Evolutionary conservation across 2,329 filamentous ascomycete species (phyloP).

Genomic region (Periconia sp.): DNA sequence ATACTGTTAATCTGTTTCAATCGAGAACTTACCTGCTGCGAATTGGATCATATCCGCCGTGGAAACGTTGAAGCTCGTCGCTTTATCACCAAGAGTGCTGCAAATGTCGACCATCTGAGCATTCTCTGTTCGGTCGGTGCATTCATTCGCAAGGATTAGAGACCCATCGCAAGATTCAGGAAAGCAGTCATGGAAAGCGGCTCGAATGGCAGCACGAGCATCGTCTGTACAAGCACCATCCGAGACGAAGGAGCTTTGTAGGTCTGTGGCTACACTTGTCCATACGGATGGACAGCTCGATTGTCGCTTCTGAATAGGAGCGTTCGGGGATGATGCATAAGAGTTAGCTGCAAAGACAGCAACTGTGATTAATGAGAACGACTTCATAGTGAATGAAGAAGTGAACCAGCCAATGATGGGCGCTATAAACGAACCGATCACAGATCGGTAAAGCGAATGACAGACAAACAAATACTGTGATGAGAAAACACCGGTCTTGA

Average conservation of each 20-base stretch:
- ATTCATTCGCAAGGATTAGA: conserved; percentile 11
- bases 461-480: too few relatives aligned
- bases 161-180: conserved; percentile 13
- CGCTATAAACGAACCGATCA: too few relatives aligned
- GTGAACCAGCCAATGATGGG: too few relatives aligned
- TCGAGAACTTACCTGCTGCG: conserved; percentile 10
- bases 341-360: neutral
- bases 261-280: conserved; percentile 3
- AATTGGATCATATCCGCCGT: conserved; percentile 20
- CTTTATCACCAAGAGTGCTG: conserved; percentile 40
- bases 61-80: conserved; percentile 36
- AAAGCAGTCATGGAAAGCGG: conserved; percentile 16
- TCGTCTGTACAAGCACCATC: conserved; percentile 6
- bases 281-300: conserved; percentile 10
- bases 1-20: too few relatives aligned
- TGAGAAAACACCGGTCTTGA: too few relatives aligned
- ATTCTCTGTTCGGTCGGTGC: conserved; percentile 38
- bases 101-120: conserved; percentile 49
- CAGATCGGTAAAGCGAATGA: too few relatives aligned
- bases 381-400: too few relatives aligned
- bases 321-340: neutral
- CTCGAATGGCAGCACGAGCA: conserved; percentile 14
- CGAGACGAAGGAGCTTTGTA: neutral
- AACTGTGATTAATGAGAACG: too few relatives aligned
- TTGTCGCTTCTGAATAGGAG: conserved; percentile 1